Evolutionary conservation across 805 yeast genomes (phyloP).

Genomic region (Ogataea thermomethanolica): DNA sequence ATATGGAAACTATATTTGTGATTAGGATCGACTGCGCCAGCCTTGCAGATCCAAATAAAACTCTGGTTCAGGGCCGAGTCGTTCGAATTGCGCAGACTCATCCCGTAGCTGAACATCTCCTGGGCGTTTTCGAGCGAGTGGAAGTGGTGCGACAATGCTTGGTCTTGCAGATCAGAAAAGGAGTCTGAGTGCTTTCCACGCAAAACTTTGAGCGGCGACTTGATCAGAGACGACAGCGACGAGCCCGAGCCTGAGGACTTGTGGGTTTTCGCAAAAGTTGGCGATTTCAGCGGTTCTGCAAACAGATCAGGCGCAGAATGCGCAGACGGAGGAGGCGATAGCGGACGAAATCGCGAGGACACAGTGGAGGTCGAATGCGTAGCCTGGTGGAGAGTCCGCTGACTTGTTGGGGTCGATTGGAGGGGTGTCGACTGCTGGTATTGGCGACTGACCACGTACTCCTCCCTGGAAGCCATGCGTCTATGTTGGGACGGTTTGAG

Average conservation of each 20-base stretch:
- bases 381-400: not conserved
- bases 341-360: conserved; percentile 8
- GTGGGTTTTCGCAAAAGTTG: conserved; percentile 4
- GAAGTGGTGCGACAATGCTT: conserved; percentile 50
- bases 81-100: conserved; percentile 57
- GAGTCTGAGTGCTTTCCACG: not conserved
- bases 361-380: not conserved
- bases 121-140: conserved; percentile 58
- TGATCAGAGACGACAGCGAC: conserved; percentile 8
- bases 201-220: conserved; percentile 10
- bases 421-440: not conserved
- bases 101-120: conserved; percentile 68
- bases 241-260: conserved; percentile 5
- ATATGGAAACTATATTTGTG: conserved; percentile 21
- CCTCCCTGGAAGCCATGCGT: conserved; percentile 6
- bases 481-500: conserved; percentile 5
- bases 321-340: conserved; percentile 18
- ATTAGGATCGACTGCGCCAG: conserved; percentile 37
- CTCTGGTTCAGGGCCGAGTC: conserved; percentile 39
- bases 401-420: not conserved
- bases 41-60: conserved; percentile 57
- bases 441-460: conserved; percentile 5
- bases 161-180: conserved; percentile 4
- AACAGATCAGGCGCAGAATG: conserved; percentile 4
- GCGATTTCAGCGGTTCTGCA: conserved; percentile 3